Evolutionary conservation across 2,329 filamentous ascomycete species (phyloP).

Genomic region (Ustulina deusta): DNA sequence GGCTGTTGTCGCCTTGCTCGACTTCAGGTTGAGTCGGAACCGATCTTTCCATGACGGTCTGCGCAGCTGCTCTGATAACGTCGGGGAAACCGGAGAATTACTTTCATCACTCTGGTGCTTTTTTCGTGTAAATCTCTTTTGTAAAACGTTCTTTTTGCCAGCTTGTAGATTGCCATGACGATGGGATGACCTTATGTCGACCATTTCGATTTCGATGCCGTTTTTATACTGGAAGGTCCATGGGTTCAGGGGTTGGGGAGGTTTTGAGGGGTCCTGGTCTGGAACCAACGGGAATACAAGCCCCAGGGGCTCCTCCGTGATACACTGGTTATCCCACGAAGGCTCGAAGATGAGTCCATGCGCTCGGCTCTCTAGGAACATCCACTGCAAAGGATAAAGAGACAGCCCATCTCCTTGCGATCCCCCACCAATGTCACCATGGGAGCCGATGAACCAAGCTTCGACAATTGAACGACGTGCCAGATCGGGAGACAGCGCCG

Average conservation of each 20-base stretch:
- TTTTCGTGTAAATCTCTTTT: constrained; percentile 28
- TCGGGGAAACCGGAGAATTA: constrained; percentile 5
- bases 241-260: constrained; percentile 29
- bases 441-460: constrained; percentile 56
- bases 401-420: constrained; percentile 53
- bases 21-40: constrained; percentile 33
- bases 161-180: constrained; percentile 42
- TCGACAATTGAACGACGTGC: constrained; percentile 50
- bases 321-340: constrained; percentile 28
- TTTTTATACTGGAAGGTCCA: constrained; percentile 44
- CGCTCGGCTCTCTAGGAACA: constrained; percentile 52
- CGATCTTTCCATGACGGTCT: constrained; percentile 35
- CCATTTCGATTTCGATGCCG: constrained; percentile 44
- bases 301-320: constrained; percentile 40
- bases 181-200: constrained; percentile 42
- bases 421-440: constrained; percentile 55
- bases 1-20: constrained; percentile 56
- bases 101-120: constrained; percentile 26
- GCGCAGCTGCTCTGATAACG: constrained; percentile 19
- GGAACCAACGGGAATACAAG: constrained; percentile 38
- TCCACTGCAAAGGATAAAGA: constrained; percentile 58
- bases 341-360: constrained; percentile 49
- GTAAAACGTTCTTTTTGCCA: constrained; percentile 37
- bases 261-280: constrained; percentile 32
- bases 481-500: constrained; percentile 41